Evolutionary conservation across 345 rosid species (phyloP).

Genomic region (Lumnitzera littorea): DNA sequence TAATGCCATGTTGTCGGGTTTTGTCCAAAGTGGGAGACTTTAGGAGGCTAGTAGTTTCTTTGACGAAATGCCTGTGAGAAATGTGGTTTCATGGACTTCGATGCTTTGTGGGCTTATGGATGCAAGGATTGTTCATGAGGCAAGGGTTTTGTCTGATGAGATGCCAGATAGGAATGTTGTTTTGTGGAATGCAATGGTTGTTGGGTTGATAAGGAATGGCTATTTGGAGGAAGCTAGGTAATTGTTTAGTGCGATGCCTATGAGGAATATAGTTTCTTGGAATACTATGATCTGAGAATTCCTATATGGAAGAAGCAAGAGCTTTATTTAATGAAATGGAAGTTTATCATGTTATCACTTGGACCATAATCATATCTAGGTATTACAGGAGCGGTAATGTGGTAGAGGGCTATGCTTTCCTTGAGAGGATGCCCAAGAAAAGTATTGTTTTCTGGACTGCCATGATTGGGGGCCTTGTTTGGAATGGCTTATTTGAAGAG

Average conservation of each 20-base stretch:
- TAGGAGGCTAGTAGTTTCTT: constrained; percentile 37
- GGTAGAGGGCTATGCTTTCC: constrained; percentile 37
- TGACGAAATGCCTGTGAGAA: constrained; percentile 43
- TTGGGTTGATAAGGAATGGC: constrained; percentile 43
- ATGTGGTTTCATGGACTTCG: constrained; percentile 59
- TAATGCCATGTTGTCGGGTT: constrained; percentile 56
- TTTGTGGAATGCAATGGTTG: constrained; percentile 56
- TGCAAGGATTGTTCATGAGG: constrained; percentile 39
- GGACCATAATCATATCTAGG: constrained; percentile 64
- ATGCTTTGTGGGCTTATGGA: constrained; percentile 42
- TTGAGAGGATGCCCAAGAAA: constrained; percentile 44
- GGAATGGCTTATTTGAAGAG: constrained; percentile 50
- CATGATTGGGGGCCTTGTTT: constrained; percentile 54
- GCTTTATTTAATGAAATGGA: constrained; percentile 48
- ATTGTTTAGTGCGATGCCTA: constrained; percentile 36
- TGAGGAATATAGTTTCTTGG: constrained; percentile 44
- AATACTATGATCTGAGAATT: constrained; percentile 45
- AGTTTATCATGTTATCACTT: constrained; percentile 39
- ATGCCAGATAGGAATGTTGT: constrained; percentile 60
- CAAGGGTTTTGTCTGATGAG: constrained; percentile 37
- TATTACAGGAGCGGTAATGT: constrained; percentile 51
- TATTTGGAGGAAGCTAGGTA: constrained; percentile 40
- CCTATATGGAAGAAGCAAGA: constrained; percentile 29
- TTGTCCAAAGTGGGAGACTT: constrained; percentile 32
- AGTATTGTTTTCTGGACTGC: constrained; percentile 69